Conservation (phyloP, 2,329 filamentous ascomycete genomes). For the Cordyceps pruinosa region DNA sequence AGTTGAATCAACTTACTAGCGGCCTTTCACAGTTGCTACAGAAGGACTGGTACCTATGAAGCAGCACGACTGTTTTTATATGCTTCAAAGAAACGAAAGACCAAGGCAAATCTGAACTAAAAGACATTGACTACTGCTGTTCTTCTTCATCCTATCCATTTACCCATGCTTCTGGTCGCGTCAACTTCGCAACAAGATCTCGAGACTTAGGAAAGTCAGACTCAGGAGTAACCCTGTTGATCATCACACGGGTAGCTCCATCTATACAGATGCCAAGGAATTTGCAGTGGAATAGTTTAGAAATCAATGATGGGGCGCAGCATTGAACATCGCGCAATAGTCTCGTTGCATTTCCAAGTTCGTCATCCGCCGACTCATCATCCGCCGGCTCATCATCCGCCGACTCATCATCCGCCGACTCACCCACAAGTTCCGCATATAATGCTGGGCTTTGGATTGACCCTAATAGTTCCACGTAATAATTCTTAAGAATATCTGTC, state of each 20-base stretch:
- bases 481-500: background rate
- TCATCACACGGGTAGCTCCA: background rate
- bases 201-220: background rate
- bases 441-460: background rate
- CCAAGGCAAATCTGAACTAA: background rate
- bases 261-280: background rate
- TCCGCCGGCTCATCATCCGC: background rate
- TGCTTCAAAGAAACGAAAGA: background rate
- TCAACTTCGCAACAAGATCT: background rate
- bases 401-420: background rate
- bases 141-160: background rate
- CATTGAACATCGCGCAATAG: background rate
- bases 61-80: background rate
- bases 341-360: background rate
- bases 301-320: background rate
- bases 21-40: background rate
- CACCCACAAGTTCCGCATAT: background rate
- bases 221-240: background rate
- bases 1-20: no score
- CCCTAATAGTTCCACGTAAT: background rate
- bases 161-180: background rate
- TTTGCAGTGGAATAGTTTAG: background rate
- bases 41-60: background rate
- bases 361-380: background rate
- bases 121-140: background rate